A percentile compares a stretch with the other conserved stretches of the same genome.
phyloP scores from a whole-genome alignment of 148 eudicot genomes.

The Nyssa sinensis region DNA sequence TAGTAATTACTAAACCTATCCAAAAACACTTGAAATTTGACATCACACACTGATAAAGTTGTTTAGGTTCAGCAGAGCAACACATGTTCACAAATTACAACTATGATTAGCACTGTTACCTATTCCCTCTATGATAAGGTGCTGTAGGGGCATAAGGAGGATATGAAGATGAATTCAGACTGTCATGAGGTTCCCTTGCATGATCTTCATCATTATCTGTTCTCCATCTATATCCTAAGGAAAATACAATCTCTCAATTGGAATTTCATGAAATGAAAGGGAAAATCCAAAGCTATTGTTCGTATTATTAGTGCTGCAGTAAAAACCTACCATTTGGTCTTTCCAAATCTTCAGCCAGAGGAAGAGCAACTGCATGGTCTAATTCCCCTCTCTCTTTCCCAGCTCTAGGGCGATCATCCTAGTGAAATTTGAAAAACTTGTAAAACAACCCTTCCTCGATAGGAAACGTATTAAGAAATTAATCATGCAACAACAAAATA shows the following conservation, averaged over 20 bases:
- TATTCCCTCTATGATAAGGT: slow-evolving; percentile 50
- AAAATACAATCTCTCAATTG: background rate
- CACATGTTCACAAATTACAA: background rate
- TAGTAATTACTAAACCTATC: background rate
- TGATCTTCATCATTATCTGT: slow-evolving; percentile 50
- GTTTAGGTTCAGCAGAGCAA: background rate
- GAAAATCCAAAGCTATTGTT: background rate
- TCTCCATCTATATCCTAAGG: slow-evolving; percentile 51
- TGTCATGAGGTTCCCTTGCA: slow-evolving; percentile 42
- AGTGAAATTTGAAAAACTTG: slow-evolving; percentile 12
- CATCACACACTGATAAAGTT: background rate
- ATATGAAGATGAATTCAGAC: slow-evolving; percentile 50
- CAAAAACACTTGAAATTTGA: background rate
- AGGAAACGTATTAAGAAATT: background rate
- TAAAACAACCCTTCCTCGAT: background rate
- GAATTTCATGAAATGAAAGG: background rate
- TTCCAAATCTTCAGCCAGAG: slow-evolving; percentile 66
- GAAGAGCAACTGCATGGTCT: slow-evolving; percentile 67
- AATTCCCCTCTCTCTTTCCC: slow-evolving; percentile 65
- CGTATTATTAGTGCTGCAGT: background rate
- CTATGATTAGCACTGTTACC: slow-evolving; percentile 30
- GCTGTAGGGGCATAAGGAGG: slow-evolving; percentile 62
- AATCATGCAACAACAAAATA: slow-evolving; percentile 3
- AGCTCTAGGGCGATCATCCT: slow-evolving; percentile 72
- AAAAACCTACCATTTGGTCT: slow-evolving; percentile 55